phyloP scores from a whole-genome alignment of 129 eudicot species.

The Smallanthus sonchifolius region DNA sequence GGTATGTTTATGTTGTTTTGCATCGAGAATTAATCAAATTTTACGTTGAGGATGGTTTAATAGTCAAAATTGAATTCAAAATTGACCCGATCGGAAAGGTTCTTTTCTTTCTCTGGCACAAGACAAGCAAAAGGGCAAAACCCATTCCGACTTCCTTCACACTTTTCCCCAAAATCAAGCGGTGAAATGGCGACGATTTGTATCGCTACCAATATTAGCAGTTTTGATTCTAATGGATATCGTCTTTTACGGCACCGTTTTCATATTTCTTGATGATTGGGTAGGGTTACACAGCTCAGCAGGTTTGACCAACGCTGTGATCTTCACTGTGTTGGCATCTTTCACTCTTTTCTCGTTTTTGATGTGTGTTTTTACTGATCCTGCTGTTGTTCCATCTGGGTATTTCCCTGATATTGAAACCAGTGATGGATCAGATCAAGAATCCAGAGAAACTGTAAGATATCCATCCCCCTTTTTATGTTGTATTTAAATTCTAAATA shows the following conservation, averaged over 20 bases:
- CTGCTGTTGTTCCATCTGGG: conserved; percentile 63
- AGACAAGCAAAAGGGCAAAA: conserved; percentile 16
- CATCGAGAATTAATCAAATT: no score
- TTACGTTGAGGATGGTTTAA: no score
- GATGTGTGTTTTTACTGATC: conserved; percentile 66
- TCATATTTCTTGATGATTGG: conserved; percentile 71
- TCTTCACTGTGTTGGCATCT: conserved; percentile 57
- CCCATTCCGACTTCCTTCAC: background rate
- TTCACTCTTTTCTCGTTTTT: conserved; percentile 53
- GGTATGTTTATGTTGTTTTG: no score
- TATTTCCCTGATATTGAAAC: conserved; percentile 83
- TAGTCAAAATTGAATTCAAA: background rate
- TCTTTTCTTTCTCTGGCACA: background rate
- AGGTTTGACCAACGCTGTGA: conserved; percentile 47
- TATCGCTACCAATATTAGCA: conserved; percentile 58
- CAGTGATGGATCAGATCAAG: conserved; percentile 56
- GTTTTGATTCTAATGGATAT: conserved; percentile 47
- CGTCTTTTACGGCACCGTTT: conserved; percentile 60
- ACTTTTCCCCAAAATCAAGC: conserved; percentile 15
- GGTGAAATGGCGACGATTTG: conserved; percentile 45
- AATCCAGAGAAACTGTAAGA: conserved; percentile 50
- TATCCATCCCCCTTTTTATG: background rate
- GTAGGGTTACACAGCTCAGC: conserved; percentile 47
- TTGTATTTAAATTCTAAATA: background rate
- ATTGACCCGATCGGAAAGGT: conserved; percentile 14